Base-by-base conservation (phyloP, 768 basidiomycete genomes). In the Amanita subjunquillea region DNA sequence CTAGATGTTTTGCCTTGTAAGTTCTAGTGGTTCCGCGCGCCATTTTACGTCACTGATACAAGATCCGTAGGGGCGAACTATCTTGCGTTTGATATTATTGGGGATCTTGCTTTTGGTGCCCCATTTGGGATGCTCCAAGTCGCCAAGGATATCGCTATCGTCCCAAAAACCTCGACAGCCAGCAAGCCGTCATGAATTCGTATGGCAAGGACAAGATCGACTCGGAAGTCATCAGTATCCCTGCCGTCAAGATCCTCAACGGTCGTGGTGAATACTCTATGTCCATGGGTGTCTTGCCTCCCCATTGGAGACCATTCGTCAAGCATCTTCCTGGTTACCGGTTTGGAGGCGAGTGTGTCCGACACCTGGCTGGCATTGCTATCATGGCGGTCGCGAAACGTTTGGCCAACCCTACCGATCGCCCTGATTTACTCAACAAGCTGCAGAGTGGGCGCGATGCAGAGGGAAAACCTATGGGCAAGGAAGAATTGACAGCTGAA, bases 91-190 rank as follows among this genome's bases (percentile, higher is more conserved):
- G 77, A 79, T 65, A 89, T 91, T 59, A 87, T 92, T 41, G 89
- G 87, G 65, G 88, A 92, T 64, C 76, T 92, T 12, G 86, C 89
- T 0, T 93, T 93, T 59, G 91, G 91, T 1, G 78, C 80, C 2
- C 87, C 91, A 0, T 95, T 95, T 59, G 90, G 90, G 15, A 95
- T 95, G 91, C 72, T 94, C 55, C 61, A 78, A 50, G 77, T 83
- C 5, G 84, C 77, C 23, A 80, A 79, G 49, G 90, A 93, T 60
- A 73, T 78, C 7, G 88, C 86, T 1, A 72, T 81, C 4, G 84
- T 87, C 2, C 84, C 86, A 4, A 72, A 73, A 71, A 76, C 38
- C 77, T 76, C 3, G 72, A 72, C 13, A 71, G 76, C 40, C 78
- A 77, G 22, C 57, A 75, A 51, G 69, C 71, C 13, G 82, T 76